Evolutionary conservation across 768 basidiomycete genomes (phyloP).

Genomic region (Tremella mesenterica): DNA sequence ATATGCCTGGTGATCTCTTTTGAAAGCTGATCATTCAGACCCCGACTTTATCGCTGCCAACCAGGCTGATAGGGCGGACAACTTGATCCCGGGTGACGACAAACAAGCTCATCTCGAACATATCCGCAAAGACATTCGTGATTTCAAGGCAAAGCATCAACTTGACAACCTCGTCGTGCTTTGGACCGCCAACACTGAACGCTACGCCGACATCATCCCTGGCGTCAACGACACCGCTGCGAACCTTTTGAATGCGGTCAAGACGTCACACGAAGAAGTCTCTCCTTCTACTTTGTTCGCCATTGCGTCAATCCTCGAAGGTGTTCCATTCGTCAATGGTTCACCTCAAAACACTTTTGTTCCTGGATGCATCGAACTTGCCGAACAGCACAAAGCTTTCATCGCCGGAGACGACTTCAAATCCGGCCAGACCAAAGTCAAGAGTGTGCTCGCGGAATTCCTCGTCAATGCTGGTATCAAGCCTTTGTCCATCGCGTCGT

Average conservation of each 20-base stretch:
- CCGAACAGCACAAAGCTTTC: conserved; percentile 79
- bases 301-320: conserved; percentile 88
- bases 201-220: conserved; percentile 86
- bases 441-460: conserved; percentile 95
- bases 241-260: conserved; percentile 72
- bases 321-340: conserved; percentile 90
- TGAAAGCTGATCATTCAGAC: conserved; percentile 47
- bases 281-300: conserved; percentile 94
- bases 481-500: conserved; percentile 90
- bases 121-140: conserved; percentile 84
- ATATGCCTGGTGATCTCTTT: neutral
- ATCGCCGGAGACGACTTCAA: conserved; percentile 98
- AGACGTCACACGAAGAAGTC: conserved; percentile 79
- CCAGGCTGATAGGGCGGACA: conserved; percentile 92
- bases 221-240: conserved; percentile 93
- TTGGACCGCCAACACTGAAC: conserved; percentile 98
- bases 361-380: conserved; percentile 84
- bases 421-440: conserved; percentile 84
- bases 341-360: conserved; percentile 99
- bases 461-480: conserved; percentile 98
- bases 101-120: conserved; percentile 88
- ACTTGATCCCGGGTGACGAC: conserved; percentile 71
- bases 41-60: conserved; percentile 97
- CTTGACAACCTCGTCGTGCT: conserved; percentile 87
- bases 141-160: conserved; percentile 72